These are phyloP conservation scores for Boletus bicolor DNA, from an alignment of 768 basidiomycete species.

Conservation along the genomic window DNA sequence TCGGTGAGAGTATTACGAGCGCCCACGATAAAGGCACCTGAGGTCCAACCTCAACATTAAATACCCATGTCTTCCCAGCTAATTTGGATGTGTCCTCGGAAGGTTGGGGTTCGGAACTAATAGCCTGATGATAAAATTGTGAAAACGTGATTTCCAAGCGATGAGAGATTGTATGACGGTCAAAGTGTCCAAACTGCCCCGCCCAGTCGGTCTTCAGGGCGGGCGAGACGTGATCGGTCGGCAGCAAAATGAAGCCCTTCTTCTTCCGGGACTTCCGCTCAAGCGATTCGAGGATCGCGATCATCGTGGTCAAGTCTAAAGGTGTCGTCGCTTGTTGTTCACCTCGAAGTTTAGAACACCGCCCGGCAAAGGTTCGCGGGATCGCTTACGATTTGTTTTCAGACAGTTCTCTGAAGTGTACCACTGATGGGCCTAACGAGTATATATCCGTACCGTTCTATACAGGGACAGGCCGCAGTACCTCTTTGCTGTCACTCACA, in stretches of 20 bases:
- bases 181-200: not conserved
- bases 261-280: constrained; percentile 15
- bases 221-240: constrained; percentile 16
- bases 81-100: not conserved
- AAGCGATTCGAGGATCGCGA: constrained; percentile 32
- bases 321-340: constrained; percentile 27
- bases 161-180: not conserved
- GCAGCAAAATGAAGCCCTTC: constrained; percentile 23
- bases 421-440: not conserved
- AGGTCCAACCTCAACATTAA: constrained; percentile 15
- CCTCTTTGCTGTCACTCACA: not conserved
- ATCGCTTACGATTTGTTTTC: constrained; percentile 23
- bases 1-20: not conserved
- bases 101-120: not conserved
- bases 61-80: constrained; percentile 1
- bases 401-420: not conserved
- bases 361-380: constrained; percentile 32
- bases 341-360: constrained; percentile 16
- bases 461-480: not conserved
- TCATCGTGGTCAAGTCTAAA: constrained; percentile 23
- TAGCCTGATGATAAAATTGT: not conserved
- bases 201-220: not conserved
- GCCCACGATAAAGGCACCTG: constrained; percentile 17
- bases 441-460: not conserved
- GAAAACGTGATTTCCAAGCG: not conserved